Evolutionary conservation across 805 yeast genomes (phyloP), one percentile per base, ranked within the genome.

Genomic region (Pichia cabralensis): DNA sequence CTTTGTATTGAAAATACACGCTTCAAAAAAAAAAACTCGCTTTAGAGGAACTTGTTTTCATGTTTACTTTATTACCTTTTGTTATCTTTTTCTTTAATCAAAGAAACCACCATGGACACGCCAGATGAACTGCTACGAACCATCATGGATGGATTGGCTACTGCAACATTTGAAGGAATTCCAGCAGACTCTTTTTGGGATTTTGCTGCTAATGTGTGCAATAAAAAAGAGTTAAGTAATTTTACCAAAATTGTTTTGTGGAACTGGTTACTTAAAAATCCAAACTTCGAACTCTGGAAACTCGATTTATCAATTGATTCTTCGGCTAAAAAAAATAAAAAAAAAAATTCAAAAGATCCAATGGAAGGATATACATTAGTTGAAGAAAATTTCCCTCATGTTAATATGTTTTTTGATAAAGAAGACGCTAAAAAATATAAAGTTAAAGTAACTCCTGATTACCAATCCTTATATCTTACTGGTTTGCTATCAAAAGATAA

Each of bases 401-500:
- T 19, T 20, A 29, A 37, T 18, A 21, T 20, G 1, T 37, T 37
- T 15, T 37, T 37, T 11, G 13, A 22, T n/a, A 26, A 28, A 12
- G 25, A 12, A 12, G 21, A 33, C 13, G 22, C 28, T 11, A 12
- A 27, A 7, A 26, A 34, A 17, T 34, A 36, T 15, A 31, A 26
- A 6, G 11, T 67, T 3, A 55, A 58, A 12, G 71, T 80, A 3
- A 60, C 65, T 5, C 71, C 71, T 19, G 76, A 71, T 35, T 67
- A 67, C 26, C 74, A 74, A 45, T 79, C 81, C 65, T 46, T 63
- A 13, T 65, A 62, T 31, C 53, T 80, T 26, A 71, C 83, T 0
- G 82, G 81, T 11, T 64, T 67, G 22, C 65, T 67, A 22, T 63
- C 64, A 38, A 62, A 67, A 24, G 74, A 70, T 45, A 62, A 67